Base-by-base conservation (phyloP, 2,329 filamentous ascomycete genomes). In the Penicillium sp. region DNA sequence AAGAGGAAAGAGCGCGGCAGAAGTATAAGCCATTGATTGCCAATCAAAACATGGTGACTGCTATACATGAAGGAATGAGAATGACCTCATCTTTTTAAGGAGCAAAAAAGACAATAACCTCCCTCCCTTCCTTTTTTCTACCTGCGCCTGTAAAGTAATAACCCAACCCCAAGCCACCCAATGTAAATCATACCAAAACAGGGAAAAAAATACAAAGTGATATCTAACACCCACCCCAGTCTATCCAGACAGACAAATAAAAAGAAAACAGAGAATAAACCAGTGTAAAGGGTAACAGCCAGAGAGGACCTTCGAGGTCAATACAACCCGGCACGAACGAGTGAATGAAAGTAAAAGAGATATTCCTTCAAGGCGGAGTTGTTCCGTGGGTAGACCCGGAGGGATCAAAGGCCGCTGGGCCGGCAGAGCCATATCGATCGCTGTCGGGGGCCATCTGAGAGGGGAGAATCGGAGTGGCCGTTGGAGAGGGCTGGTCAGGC, bases 391-490 rank as follows among this genome's bases (percentile, higher is more conserved):
- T 42, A 42, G 65, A 66, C 34, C 54, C 62, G 29, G 64, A 54
- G 40, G 59, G 61, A 29, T 67, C 62, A 52, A 60, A 66, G 39
- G 54, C 50, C 23, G 56, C 34, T 37, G 60, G 56, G 31, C 57
- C 60, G 38, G 62, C 50, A 27, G 60, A 46, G 48, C 60, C 58
- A 54, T 61, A 67, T 48, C 64, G 63, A 52, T 66, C 64, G 37
- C 56, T 55, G 45, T 67, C 64, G 24, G 57, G 60, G 14, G 47
- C 56, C 47, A 67, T 61, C 44, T 68, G 65, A 29, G 65, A 68
- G 26, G 65, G 65, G 37, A 69, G 57, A 34, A 69, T 63, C 10
- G 66, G 62, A 20, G 65, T 67, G 18, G 55, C 56, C 40, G 55
- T 53, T 26, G 66, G 63, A 27, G 63, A 61, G 9, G 59, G 48